These are phyloP conservation scores for Pseudogymnoascus sp. DNA, from an alignment of 2,329 filamentous ascomycete genomes.

Conservation along the genomic window DNA sequence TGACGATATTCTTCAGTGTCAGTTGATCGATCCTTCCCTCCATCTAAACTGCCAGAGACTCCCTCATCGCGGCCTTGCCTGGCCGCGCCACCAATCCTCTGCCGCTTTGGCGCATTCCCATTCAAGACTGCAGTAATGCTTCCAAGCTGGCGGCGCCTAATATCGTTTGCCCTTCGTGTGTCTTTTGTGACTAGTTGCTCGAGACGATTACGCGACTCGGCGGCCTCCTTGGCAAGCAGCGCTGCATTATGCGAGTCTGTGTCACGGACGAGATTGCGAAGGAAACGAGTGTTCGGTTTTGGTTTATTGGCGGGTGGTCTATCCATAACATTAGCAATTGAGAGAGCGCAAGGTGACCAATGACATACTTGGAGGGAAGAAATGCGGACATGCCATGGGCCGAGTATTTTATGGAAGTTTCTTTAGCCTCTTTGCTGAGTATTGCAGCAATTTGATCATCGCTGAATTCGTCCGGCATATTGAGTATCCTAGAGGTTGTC, in stretches of 20 bases:
- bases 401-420: conserved; percentile 66
- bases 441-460: conserved; percentile 75
- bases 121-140: conserved; percentile 52
- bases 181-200: conserved; percentile 47
- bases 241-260: conserved; percentile 85
- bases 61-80: background rate
- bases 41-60: background rate
- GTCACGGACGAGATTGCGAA: conserved; percentile 79
- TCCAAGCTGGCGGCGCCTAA: conserved; percentile 50
- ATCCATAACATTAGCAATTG: background rate
- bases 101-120: conserved; percentile 26
- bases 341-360: background rate
- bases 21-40: background rate
- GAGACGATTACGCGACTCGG: conserved; percentile 67
- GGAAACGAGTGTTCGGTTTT: conserved; percentile 85
- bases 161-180: conserved; percentile 35
- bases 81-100: conserved; percentile 10
- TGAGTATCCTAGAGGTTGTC: background rate
- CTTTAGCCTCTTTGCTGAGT: conserved; percentile 71
- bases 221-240: conserved; percentile 72
- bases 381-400: conserved; percentile 65
- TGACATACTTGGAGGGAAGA: conserved; percentile 40
- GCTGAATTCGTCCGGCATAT: conserved; percentile 41
- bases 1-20: background rate
- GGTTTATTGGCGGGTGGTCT: conserved; percentile 52